phyloP scores from a whole-genome alignment of 441 rosid genomes.

The Aquilaria agallochum region DNA sequence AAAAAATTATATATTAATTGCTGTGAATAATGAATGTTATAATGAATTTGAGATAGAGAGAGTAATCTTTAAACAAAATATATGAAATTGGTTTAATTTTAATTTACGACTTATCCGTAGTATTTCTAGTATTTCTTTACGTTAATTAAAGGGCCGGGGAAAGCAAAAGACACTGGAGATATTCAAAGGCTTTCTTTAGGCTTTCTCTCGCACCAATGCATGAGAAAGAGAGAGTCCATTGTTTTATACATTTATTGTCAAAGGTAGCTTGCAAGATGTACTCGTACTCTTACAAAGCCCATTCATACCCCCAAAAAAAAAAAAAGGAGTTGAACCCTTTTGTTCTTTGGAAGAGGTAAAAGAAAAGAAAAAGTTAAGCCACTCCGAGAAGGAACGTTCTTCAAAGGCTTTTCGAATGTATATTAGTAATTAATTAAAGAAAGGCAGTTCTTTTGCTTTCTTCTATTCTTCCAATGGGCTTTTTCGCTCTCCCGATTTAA shows the following conservation, averaged over 20 bases:
- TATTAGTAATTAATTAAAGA: constrained; percentile 17
- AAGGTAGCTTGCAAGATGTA: constrained; percentile 1
- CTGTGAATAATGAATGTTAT: too few species aligned
- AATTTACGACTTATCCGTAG: too few species aligned
- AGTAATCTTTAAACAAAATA: too few species aligned
- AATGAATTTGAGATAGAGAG: too few species aligned
- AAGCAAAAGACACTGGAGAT: constrained; percentile 14
- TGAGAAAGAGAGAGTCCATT: constrained; percentile 23
- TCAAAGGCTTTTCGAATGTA: constrained; percentile 33
- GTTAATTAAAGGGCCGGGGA: background rate
- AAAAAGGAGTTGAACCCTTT: too few species aligned
- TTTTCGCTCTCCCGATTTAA: constrained; percentile 20
- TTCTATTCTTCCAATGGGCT: constrained; percentile 17
- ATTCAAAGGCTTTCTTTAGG: constrained; percentile 27
- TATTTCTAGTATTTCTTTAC: too few species aligned
- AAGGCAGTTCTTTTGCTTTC: constrained; percentile 30
- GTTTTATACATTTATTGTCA: constrained; percentile 14
- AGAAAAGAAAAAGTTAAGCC: constrained; percentile 18
- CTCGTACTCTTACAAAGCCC: too few species aligned
- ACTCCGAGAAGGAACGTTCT: constrained; percentile 40
- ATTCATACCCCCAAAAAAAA: too few species aligned
- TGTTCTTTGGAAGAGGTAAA: too few species aligned
- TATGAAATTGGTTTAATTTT: too few species aligned
- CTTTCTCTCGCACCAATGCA: constrained; percentile 50
- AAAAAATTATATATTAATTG: too few species aligned